These are phyloP conservation scores for Mycena belliarum DNA, from an alignment of 768 basidiomycete genomes.

Conservation along the genomic window DNA sequence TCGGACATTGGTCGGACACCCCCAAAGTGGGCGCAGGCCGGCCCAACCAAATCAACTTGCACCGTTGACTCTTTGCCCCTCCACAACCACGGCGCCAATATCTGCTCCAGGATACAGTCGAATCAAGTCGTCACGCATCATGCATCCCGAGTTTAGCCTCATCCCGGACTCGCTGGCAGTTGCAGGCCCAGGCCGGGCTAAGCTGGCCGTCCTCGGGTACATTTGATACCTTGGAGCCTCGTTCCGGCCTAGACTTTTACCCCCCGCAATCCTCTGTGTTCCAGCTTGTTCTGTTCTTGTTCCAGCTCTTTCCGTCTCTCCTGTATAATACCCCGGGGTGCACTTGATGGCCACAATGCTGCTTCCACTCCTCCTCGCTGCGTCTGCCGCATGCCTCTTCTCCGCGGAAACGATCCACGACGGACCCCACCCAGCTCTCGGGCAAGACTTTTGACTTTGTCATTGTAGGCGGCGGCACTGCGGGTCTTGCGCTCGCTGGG, in stretches of 20 bases:
- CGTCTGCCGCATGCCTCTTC: conserved; percentile 6
- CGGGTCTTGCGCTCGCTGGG: conserved; percentile 17
- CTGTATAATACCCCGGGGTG: not conserved
- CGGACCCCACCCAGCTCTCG: conserved; percentile 13
- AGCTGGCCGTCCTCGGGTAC: too few relatives aligned
- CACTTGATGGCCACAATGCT: not conserved
- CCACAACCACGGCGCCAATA: too few relatives aligned
- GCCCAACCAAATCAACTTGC: too few relatives aligned
- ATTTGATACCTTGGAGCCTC: not conserved
- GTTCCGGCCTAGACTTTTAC: not conserved
- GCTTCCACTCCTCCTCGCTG: conserved; percentile 5
- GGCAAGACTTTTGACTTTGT: conserved; percentile 22
- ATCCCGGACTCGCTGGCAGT: too few relatives aligned
- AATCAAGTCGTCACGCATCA: too few relatives aligned
- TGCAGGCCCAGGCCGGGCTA: too few relatives aligned
- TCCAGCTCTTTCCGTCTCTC: not conserved
- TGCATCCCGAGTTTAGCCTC: too few relatives aligned
- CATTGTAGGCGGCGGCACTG: conserved; percentile 20
- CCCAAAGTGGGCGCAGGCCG: too few relatives aligned
- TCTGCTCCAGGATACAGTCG: too few relatives aligned
- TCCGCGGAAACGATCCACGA: conserved; percentile 16
- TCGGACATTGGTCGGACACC: too few relatives aligned
- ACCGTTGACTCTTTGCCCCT: too few relatives aligned
- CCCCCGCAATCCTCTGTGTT: not conserved
- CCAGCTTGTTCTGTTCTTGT: too few relatives aligned